Evolutionary conservation across 371 early-diverging fungal genomes (phyloP).

Genomic region (Syncephalastrum racemosum): DNA sequence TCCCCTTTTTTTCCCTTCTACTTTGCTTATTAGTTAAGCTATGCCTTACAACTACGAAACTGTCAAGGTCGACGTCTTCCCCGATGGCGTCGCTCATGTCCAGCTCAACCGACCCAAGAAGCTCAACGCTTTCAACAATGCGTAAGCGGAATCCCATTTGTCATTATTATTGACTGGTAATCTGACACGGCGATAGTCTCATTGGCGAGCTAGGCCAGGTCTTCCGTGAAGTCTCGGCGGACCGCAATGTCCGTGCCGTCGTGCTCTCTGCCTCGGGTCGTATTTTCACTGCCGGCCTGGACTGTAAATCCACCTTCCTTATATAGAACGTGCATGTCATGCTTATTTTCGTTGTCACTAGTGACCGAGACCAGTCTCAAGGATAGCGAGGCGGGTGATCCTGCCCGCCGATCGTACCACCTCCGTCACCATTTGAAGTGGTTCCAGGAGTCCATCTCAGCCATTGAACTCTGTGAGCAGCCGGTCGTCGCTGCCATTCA

Average conservation of each 20-base stretch:
- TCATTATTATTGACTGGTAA: not conserved
- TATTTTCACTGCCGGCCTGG: slow-evolving; percentile 90
- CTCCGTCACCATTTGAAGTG: slow-evolving; percentile 41
- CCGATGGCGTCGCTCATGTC: slow-evolving; percentile 75
- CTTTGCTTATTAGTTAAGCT: not conserved
- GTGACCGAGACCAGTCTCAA: slow-evolving; percentile 23
- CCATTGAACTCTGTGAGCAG: slow-evolving; percentile 81
- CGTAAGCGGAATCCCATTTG: slow-evolving; percentile 25
- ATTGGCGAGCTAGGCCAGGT: slow-evolving; percentile 29
- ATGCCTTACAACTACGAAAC: slow-evolving; percentile 53
- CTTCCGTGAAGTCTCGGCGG: slow-evolving; percentile 57
- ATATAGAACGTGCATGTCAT: not conserved
- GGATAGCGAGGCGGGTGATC: slow-evolving; percentile 28
- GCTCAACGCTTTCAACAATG: slow-evolving; percentile 76
- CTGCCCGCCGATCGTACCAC: slow-evolving; percentile 50
- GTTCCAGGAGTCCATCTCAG: slow-evolving; percentile 69
- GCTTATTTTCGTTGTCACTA: slow-evolving; percentile 3
- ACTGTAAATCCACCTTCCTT: slow-evolving; percentile 54
- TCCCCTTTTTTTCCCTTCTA: not conserved
- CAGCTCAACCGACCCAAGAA: slow-evolving; percentile 81
- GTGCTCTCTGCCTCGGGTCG: slow-evolving; percentile 76
- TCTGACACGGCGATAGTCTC: slow-evolving; percentile 11
- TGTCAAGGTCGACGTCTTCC: slow-evolving; percentile 55
- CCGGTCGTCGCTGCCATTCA: slow-evolving; percentile 93
- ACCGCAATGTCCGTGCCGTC: slow-evolving; percentile 66